These are phyloP conservation scores for Coniochaeta sp. DNA, from an alignment of 2,329 filamentous ascomycete species.

Conservation along the genomic window DNA sequence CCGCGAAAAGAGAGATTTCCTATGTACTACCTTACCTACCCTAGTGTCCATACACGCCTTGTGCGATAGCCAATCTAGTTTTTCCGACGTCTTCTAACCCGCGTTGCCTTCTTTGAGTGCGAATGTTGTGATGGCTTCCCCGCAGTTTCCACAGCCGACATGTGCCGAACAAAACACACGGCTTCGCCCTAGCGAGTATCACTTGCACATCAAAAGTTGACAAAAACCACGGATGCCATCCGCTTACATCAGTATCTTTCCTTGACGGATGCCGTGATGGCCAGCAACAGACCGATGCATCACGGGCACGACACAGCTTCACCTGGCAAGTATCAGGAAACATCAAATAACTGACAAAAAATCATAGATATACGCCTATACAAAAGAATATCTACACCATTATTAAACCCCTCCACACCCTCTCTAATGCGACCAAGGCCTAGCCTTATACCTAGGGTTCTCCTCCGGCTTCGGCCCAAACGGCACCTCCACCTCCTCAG, in stretches of 20 bases:
- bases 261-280: no score
- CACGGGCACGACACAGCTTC: background rate
- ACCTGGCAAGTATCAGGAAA: background rate
- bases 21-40: slow-evolving; percentile 32
- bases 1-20: slow-evolving; percentile 32
- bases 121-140: no score
- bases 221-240: no score
- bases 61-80: slow-evolving; percentile 52
- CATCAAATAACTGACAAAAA: background rate
- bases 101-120: no score
- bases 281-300: background rate
- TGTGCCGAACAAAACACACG: no score
- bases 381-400: no score
- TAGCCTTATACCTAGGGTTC: slow-evolving; percentile 22
- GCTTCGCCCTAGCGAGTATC: no score
- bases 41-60: slow-evolving; percentile 50
- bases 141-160: no score
- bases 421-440: slow-evolving; percentile 27
- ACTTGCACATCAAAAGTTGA: no score
- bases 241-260: no score
- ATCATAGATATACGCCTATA: background rate
- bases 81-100: slow-evolving; percentile 9
- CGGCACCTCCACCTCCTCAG: slow-evolving; percentile 28
- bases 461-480: slow-evolving; percentile 27
- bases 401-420: background rate